phyloP scores from a whole-genome alignment of 2,329 filamentous ascomycete species.

The Capronia americana region DNA sequence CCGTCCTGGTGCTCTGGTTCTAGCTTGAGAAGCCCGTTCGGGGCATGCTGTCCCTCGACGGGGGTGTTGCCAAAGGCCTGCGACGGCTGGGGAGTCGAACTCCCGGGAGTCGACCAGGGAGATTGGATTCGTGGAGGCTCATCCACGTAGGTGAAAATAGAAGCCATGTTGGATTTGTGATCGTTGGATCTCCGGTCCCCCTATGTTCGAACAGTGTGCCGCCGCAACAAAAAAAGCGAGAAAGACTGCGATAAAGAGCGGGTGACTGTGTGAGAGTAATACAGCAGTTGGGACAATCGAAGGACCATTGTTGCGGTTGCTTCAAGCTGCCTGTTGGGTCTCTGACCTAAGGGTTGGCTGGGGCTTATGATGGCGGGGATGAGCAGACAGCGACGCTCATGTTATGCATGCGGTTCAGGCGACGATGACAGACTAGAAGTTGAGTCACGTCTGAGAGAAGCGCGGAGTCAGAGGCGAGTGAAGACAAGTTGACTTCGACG shows the following conservation, averaged over 20 bases:
- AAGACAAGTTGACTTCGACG: background rate
- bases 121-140: conserved; percentile 87
- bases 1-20: conserved; percentile 92
- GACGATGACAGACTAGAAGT: background rate
- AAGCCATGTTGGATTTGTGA: conserved; percentile 65
- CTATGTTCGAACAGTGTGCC: conserved; percentile 26
- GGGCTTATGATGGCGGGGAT: conserved; percentile 8
- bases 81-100: conserved; percentile 48
- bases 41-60: conserved; percentile 50
- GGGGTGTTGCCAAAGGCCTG: conserved; percentile 40
- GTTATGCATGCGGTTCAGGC: background rate
- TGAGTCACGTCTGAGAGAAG: conserved; percentile 2
- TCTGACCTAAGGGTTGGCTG: background rate
- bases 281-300: conserved; percentile 54
- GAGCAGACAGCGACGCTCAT: conserved; percentile 12
- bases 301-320: conserved; percentile 53
- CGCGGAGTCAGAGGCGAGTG: background rate
- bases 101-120: conserved; percentile 75
- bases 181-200: conserved; percentile 8
- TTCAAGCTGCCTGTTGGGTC: background rate
- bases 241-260: conserved; percentile 49
- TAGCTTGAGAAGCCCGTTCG: conserved; percentile 71
- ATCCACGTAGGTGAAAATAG: conserved; percentile 93
- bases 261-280: conserved; percentile 59
- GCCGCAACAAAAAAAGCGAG: conserved; percentile 16